These are phyloP conservation scores for Achaetomium macrosporum DNA, from an alignment of 2,329 filamentous ascomycete genomes.

Conservation along the genomic window DNA sequence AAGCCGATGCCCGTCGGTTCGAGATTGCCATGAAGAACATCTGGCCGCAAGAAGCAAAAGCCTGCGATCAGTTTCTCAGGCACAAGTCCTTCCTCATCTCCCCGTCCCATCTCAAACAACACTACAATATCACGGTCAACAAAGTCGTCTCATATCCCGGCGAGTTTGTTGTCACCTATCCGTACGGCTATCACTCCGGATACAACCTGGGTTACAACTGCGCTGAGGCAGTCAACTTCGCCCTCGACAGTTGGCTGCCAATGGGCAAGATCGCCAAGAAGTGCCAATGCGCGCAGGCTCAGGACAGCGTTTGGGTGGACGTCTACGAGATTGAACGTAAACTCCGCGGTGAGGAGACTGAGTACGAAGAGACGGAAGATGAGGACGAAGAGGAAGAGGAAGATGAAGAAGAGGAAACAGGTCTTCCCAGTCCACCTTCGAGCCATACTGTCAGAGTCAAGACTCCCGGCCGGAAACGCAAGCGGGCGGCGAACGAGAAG, in stretches of 20 bases:
- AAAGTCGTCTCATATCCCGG: slow-evolving; percentile 92
- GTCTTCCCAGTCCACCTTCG: slow-evolving; percentile 72
- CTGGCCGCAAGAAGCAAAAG: slow-evolving; percentile 92
- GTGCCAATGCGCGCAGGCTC: slow-evolving; percentile 89
- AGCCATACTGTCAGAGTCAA: slow-evolving; percentile 66
- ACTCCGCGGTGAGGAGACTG: slow-evolving; percentile 79
- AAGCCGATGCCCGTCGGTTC: slow-evolving; percentile 86
- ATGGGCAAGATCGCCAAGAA: slow-evolving; percentile 95
- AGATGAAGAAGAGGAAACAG: slow-evolving; percentile 59
- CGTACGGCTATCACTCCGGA: slow-evolving; percentile 96
- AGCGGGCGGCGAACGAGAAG: slow-evolving; percentile 42
- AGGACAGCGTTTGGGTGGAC: slow-evolving; percentile 98
- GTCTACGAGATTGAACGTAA: slow-evolving; percentile 94
- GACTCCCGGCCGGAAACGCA: slow-evolving; percentile 60
- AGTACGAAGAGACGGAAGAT: slow-evolving; percentile 73
- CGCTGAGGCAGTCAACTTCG: slow-evolving; percentile 97
- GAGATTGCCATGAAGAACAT: slow-evolving; percentile 93
- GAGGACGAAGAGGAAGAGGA: slow-evolving; percentile 64
- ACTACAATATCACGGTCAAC: slow-evolving; percentile 95
- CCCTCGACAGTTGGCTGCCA: slow-evolving; percentile 87
- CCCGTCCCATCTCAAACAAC: slow-evolving; percentile 74
- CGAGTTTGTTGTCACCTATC: slow-evolving; percentile 97
- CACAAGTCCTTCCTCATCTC: slow-evolving; percentile 98
- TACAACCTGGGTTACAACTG: slow-evolving; percentile 99
- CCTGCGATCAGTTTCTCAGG: slow-evolving; percentile 89